Percentiles rank a stretch among this genome's conserved stretches.
Evolutionary conservation across 352 stramenopile species (phyloP).

Genomic region (Plasmopara viticola): DNA sequence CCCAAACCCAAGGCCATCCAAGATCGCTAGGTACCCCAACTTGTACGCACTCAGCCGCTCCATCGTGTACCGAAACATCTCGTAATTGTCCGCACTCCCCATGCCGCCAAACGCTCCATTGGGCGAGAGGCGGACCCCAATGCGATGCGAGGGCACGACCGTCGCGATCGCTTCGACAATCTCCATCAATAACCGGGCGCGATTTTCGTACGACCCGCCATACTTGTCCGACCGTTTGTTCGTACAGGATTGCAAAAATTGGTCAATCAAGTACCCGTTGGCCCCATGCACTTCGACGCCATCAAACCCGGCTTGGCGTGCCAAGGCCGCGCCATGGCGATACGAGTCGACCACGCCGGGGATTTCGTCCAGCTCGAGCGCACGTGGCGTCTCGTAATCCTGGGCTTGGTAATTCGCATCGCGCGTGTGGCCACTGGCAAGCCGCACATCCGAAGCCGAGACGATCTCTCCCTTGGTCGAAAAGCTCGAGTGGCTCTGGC

Average conservation of each 20-base stretch:
- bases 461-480: slow-evolving; percentile 37
- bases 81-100: slow-evolving; percentile 37
- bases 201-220: slow-evolving; percentile 80
- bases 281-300: slow-evolving; percentile 56
- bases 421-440: slow-evolving; percentile 23
- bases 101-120: slow-evolving; percentile 30
- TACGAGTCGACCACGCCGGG: slow-evolving; percentile 57
- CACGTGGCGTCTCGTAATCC: slow-evolving; percentile 40
- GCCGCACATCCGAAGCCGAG: slow-evolving; percentile 33
- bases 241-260: slow-evolving; percentile 79
- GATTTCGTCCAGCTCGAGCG: slow-evolving; percentile 74
- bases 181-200: slow-evolving; percentile 61
- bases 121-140: slow-evolving; percentile 34
- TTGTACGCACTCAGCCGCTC: slow-evolving; percentile 27
- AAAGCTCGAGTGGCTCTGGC: slow-evolving; percentile 27
- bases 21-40: slow-evolving; percentile 35
- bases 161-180: slow-evolving; percentile 51
- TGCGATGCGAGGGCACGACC: slow-evolving; percentile 16
- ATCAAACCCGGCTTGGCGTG: slow-evolving; percentile 64
- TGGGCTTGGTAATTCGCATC: slow-evolving; percentile 24
- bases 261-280: slow-evolving; percentile 89
- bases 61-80: slow-evolving; percentile 29
- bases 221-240: slow-evolving; percentile 47
- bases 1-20: slow-evolving; percentile 32
- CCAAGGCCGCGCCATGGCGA: slow-evolving; percentile 37